Base-by-base conservation (phyloP, 2,329 filamentous ascomycete species). In the Alternaria infectoria region DNA sequence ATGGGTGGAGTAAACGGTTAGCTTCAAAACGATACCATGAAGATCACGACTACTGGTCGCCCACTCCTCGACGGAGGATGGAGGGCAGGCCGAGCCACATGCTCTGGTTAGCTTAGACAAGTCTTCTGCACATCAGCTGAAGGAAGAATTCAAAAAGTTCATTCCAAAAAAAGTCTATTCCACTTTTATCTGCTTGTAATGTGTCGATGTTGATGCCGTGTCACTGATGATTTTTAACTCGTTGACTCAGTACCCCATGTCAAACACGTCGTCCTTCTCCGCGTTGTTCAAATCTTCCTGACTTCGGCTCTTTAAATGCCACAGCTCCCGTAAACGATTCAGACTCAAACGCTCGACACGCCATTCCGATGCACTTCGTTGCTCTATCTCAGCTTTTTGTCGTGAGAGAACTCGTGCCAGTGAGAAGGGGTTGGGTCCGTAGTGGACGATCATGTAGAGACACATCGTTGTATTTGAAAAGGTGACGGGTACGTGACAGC, bases 51-150 rank as follows among this genome's bases (percentile, higher is more conserved):
- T 61, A 65, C 61, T 67, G 67, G 68, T 66, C 65, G 64, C 61
- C 68, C 70, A 63, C 62, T 70, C 54, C 61, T 68, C 58, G 17
- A 50, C 28, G 26, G 59, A 64, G 68, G 66, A 68, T 59, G 61
- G 68, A 72, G 68, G 72, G 68, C 69, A 72, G 68, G 72, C 72
- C 70, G 72, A 74, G 72, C 69, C 71, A 74, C 70, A 68, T 65
- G 71, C 69, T 67, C 64, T 74, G 71, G 71, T 72, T 74, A 74
- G 70, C 67, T 67, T 68, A 68, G 67, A 70, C 66, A 72, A 73
- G 61, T 69, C 71, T 69, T 72, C 62, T 56, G 71, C 70, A 65
- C 57, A 57, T 64, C 65, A 64, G 66, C 67, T 54, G 64, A 68
- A 65, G 67, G 61, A 54, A 58, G 51, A 72, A 69, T 64, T 55